phyloP scores from a whole-genome alignment of 108 stramenopile genomes.

The Skeletonema tropicum region DNA sequence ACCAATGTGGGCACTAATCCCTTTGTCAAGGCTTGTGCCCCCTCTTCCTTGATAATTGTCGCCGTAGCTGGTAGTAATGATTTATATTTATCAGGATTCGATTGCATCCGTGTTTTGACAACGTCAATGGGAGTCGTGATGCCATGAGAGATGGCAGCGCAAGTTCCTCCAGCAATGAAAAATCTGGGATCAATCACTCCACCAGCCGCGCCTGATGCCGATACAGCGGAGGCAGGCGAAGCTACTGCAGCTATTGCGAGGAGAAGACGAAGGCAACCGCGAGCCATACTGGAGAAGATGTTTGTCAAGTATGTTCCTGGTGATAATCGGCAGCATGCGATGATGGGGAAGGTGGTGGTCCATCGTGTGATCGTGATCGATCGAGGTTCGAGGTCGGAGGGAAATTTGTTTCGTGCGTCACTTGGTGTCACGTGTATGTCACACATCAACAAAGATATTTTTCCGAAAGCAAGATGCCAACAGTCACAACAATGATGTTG shows the following conservation, averaged over 20 bases:
- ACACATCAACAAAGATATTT: too few relatives aligned
- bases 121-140: constrained; percentile 91
- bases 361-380: too few relatives aligned
- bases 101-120: constrained; percentile 88
- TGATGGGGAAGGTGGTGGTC: too few relatives aligned
- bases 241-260: not conserved
- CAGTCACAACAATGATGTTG: too few relatives aligned
- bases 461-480: too few relatives aligned
- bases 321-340: too few relatives aligned
- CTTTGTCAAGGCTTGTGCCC: constrained; percentile 59
- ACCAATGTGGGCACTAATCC: constrained; percentile 89
- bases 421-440: too few relatives aligned
- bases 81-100: constrained; percentile 64
- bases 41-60: constrained; percentile 72
- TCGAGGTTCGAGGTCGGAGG: too few relatives aligned
- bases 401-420: too few relatives aligned
- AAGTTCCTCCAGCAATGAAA: constrained; percentile 86
- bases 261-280: not conserved
- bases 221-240: constrained; percentile 8
- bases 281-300: not conserved
- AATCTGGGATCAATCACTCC: constrained; percentile 56
- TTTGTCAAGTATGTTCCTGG: not conserved
- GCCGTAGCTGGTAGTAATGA: constrained; percentile 50
- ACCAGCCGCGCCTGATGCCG: not conserved
- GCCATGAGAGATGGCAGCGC: constrained; percentile 85